These are phyloP conservation scores for Astragalus glycyphyllos DNA, from an alignment of 306 rosid genomes.

Conservation along the genomic window DNA sequence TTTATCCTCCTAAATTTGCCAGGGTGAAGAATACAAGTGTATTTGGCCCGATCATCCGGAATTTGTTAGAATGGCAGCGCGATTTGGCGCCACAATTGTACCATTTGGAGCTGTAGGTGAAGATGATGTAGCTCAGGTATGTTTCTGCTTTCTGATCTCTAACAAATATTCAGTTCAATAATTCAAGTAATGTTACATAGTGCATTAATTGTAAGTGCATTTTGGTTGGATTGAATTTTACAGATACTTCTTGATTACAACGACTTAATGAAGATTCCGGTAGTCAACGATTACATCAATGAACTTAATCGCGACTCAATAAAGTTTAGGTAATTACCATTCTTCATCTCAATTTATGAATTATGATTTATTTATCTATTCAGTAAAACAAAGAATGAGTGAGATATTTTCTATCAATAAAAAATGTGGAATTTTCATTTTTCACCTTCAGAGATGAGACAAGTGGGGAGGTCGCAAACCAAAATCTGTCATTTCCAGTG, in stretches of 20 bases:
- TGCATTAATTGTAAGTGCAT: conserved; percentile 13
- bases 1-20: conserved; percentile 36
- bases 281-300: conserved; percentile 51
- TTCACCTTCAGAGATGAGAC: conserved; percentile 50
- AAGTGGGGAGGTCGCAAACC: conserved; percentile 66
- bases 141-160: conserved; percentile 42
- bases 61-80: conserved; percentile 97
- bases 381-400: neutral
- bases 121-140: conserved; percentile 81
- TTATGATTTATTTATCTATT: neutral
- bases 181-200: conserved; percentile 5
- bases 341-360: conserved; percentile 25
- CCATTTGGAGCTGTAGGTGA: conserved; percentile 97
- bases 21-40: conserved; percentile 91
- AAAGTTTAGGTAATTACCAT: conserved; percentile 59
- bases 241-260: conserved; percentile 79
- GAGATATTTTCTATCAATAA: neutral
- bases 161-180: conserved; percentile 13
- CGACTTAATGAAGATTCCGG: conserved; percentile 72
- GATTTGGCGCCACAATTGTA: conserved; percentile 89
- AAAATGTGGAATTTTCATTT: conserved; percentile 3
- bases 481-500: conserved; percentile 48
- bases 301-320: conserved; percentile 30
- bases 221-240: conserved; percentile 47
- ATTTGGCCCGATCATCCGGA: conserved; percentile 90